These are phyloP conservation scores for Aphelidium insulamus DNA, from an alignment of 371 early-diverging fungal genomes.

Conservation along the genomic window DNA sequence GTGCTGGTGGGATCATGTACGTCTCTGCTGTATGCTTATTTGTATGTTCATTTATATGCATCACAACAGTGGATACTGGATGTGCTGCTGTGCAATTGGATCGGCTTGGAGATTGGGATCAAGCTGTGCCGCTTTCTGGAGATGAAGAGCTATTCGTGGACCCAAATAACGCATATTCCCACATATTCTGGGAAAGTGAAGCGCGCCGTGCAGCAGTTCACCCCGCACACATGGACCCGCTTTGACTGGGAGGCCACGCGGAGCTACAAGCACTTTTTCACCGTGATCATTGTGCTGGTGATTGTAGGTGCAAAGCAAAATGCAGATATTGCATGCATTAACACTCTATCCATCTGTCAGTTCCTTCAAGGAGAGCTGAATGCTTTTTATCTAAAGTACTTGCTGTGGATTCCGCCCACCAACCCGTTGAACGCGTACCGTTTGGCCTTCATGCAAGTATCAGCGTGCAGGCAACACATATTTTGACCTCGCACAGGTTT, in stretches of 20 bases:
- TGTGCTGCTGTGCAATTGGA: constrained; percentile 82
- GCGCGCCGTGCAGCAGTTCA: constrained; percentile 75
- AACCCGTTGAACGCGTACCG: constrained; percentile 61
- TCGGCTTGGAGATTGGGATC: constrained; percentile 80
- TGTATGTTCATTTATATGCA: neutral
- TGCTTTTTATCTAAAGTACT: constrained; percentile 78
- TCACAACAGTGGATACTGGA: constrained; percentile 97
- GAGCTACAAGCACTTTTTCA: constrained; percentile 50
- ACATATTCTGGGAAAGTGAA: constrained; percentile 61
- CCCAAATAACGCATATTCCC: constrained; percentile 61
- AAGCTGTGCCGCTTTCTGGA: constrained; percentile 87
- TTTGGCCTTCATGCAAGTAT: constrained; percentile 40
- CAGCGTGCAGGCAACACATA: too few species aligned
- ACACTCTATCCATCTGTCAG: constrained; percentile 8
- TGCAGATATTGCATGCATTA: neutral
- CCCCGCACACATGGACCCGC: constrained; percentile 77
- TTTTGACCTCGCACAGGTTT: too few species aligned
- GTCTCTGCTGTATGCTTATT: constrained; percentile 4
- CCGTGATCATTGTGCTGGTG: constrained; percentile 29
- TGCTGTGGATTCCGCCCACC: constrained; percentile 82
- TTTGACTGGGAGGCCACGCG: constrained; percentile 71
- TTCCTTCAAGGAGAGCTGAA: constrained; percentile 64
- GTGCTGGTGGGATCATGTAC: constrained; percentile 97
- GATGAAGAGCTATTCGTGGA: constrained; percentile 87
- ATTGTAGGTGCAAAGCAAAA: constrained; percentile 15